Percentiles rank a stretch among this genome's conserved stretches.
These are phyloP conservation scores for Xylaria sp. DNA, from an alignment of 2,329 filamentous ascomycete genomes.

Conservation along the genomic window DNA sequence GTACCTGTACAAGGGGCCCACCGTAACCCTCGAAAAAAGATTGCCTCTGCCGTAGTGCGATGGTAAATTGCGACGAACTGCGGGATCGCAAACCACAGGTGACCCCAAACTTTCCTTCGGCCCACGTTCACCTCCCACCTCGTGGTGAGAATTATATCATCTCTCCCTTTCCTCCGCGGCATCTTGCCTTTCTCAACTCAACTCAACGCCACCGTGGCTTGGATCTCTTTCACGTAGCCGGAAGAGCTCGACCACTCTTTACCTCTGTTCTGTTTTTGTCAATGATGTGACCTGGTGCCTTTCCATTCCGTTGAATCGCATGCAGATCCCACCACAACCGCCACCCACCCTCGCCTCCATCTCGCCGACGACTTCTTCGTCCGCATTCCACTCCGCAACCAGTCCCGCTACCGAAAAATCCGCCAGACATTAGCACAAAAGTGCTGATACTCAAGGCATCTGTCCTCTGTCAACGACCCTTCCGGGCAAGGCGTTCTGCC, in stretches of 20 bases:
- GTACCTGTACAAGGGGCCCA: conserved; percentile 12
- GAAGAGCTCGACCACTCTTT: conserved; percentile 18
- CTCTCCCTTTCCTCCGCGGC: conserved; percentile 2
- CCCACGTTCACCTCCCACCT: conserved; percentile 5
- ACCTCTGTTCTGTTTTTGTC: conserved; percentile 20
- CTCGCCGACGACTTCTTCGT: conserved; percentile 3
- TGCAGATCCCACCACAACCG: conserved; percentile 17
- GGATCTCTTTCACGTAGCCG: conserved; percentile 3
- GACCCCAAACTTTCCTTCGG: conserved; percentile 24
- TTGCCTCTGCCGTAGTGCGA: conserved; percentile 16
- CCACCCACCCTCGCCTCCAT: conserved; percentile 13
- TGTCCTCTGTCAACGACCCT: not conserved
- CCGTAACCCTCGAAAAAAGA: conserved; percentile 28
- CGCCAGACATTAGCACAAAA: not conserved
- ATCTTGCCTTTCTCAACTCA: not conserved
- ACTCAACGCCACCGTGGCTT: conserved; percentile 24
- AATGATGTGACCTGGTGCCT: conserved; percentile 45
- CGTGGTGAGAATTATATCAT: conserved; percentile 15
- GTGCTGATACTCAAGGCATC: not conserved
- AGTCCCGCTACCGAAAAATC: not conserved
- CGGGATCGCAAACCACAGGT: conserved; percentile 30
- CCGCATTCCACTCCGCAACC: conserved; percentile 13
- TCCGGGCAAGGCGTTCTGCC: conserved; percentile 3
- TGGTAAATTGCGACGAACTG: conserved; percentile 33
- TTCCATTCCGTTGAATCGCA: conserved; percentile 26